phyloP scores from a whole-genome alignment of 2,329 filamentous ascomycete species.

The Huntiella omanensis region DNA sequence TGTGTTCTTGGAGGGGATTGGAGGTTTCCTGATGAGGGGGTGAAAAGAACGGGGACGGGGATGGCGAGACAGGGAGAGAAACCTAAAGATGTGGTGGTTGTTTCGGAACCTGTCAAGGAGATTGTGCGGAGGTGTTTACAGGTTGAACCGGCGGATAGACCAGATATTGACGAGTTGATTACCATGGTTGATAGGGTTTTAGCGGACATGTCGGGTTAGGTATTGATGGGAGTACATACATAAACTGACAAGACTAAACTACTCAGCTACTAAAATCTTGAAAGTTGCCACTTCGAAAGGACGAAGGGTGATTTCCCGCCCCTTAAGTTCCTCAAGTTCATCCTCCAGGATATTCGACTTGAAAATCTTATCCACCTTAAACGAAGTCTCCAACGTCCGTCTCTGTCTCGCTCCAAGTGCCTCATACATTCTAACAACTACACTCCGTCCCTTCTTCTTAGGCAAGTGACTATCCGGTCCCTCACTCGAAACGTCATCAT shows the following conservation, averaged over 20 bases:
- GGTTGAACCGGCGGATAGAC: constrained; percentile 74
- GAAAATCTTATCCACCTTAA: constrained; percentile 56
- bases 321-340: constrained; percentile 39
- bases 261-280: constrained; percentile 35
- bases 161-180: constrained; percentile 73
- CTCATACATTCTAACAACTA: constrained; percentile 77
- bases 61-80: constrained; percentile 11
- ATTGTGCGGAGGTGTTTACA: constrained; percentile 71
- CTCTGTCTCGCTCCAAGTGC: constrained; percentile 64
- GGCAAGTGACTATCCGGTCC: constrained; percentile 30
- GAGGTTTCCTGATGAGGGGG: constrained; percentile 80
- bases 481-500: constrained; percentile 47
- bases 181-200: constrained; percentile 57
- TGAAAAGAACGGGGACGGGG: constrained; percentile 23
- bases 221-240: neutral
- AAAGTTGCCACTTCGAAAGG: constrained; percentile 78
- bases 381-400: constrained; percentile 47
- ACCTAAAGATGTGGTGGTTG: constrained; percentile 21
- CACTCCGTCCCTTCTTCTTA: constrained; percentile 51
- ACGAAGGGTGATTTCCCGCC: constrained; percentile 45
- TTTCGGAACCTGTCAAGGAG: constrained; percentile 69
- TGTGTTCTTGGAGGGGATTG: constrained; percentile 89
- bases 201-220: constrained; percentile 22
- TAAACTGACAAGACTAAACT: neutral
- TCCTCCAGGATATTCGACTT: constrained; percentile 86